Percentiles rank a stretch among this genome's conserved stretches.
Evolutionary conservation across 768 basidiomycete species (phyloP).

Genomic region (Tylopilus balloui): DNA sequence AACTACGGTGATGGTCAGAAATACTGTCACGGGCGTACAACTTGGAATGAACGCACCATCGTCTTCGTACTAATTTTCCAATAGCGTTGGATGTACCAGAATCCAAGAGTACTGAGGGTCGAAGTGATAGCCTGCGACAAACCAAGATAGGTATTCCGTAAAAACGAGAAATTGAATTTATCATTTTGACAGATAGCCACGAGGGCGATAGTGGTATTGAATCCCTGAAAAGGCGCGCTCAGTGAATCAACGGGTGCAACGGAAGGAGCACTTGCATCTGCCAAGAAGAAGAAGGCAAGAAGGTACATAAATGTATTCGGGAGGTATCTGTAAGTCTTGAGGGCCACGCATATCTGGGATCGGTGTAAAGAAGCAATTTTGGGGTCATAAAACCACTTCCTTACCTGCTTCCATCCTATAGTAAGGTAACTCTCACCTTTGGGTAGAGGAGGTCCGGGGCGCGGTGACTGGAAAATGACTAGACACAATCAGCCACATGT

Average conservation of each 20-base stretch:
- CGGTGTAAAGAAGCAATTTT: background rate
- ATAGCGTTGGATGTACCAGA: constrained; percentile 79
- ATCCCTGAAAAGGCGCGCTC: constrained; percentile 44
- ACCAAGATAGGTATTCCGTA: constrained; percentile 76
- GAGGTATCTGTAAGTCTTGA: constrained; percentile 70
- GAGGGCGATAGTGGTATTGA: constrained; percentile 76
- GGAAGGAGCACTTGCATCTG: constrained; percentile 49
- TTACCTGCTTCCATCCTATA: constrained; percentile 82
- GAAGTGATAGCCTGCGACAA: constrained; percentile 73
- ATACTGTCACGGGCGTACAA: background rate
- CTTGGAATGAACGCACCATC: constrained; percentile 47
- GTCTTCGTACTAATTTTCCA: constrained; percentile 78
- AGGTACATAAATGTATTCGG: constrained; percentile 83
- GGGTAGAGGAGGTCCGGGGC: constrained; percentile 75
- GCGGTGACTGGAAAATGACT: constrained; percentile 82
- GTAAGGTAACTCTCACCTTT: constrained; percentile 73
- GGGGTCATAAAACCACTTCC: background rate
- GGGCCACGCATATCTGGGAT: constrained; percentile 67
- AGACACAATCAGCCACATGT: background rate
- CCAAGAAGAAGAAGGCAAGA: constrained; percentile 71
- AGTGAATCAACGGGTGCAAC: background rate
- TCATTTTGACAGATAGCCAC: constrained; percentile 76
- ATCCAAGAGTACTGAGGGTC: constrained; percentile 64
- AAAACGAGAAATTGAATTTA: constrained; percentile 76
- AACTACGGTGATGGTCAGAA: constrained; percentile 44